A percentile compares a stretch with the other conserved stretches of the same genome.
phyloP scores from a whole-genome alignment of 208 protist species.

The Leptomonas seymouri region DNA sequence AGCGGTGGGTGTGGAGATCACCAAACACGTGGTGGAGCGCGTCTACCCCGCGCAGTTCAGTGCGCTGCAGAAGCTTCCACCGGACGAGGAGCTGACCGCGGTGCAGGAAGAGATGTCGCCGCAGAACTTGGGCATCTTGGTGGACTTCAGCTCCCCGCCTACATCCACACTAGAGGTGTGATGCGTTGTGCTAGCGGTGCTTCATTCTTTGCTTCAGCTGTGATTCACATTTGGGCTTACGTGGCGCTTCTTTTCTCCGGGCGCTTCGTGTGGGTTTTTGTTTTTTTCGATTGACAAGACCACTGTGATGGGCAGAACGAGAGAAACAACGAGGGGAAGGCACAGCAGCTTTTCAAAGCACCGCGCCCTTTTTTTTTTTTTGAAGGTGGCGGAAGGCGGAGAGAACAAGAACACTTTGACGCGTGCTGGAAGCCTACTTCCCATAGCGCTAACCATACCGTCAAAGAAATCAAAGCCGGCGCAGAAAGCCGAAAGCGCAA shows the following conservation, averaged over 20 bases:
- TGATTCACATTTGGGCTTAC: neutral
- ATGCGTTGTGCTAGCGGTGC: neutral
- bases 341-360: too few relatives aligned
- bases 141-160: slow-evolving; percentile 24
- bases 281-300: neutral
- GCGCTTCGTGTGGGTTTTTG: neutral
- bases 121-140: slow-evolving; percentile 47
- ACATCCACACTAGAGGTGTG: neutral
- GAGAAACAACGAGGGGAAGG: neutral
- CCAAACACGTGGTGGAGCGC: slow-evolving; percentile 37
- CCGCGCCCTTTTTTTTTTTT: too few relatives aligned
- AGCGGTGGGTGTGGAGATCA: slow-evolving; percentile 32
- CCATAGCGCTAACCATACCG: too few relatives aligned
- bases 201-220: neutral
- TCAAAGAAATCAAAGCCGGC: too few relatives aligned
- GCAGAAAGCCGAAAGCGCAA: too few relatives aligned
- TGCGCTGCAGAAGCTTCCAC: slow-evolving; percentile 26
- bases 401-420: too few relatives aligned
- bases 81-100: slow-evolving; percentile 15
- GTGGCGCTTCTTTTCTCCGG: neutral
- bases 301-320: neutral
- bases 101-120: slow-evolving; percentile 50
- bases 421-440: too few relatives aligned
- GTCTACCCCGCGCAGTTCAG: slow-evolving; percentile 40
- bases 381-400: too few relatives aligned